Base-by-base conservation (phyloP, 169 alveolate species). In the Plasmodium adleri region DNA sequence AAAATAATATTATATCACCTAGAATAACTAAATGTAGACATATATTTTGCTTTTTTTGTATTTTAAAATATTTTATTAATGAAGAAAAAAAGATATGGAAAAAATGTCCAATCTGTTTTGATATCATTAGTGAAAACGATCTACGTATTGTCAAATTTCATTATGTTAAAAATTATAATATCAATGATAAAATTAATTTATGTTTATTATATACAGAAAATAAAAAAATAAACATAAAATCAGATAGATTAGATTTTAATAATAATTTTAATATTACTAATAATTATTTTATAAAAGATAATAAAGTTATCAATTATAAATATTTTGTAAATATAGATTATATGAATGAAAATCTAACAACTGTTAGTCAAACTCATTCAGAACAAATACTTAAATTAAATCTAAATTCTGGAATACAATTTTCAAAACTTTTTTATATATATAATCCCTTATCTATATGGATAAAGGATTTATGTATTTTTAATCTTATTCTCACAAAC, bases 11-110 rank as follows among this genome's bases (percentile, higher is more conserved):
- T 1, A 76, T 76, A 7, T 87, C 91, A 1, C 94, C 94, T 28
- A 76, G 93, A 32, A 88, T 91, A 17, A 78, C 94, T 1, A 75
- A 91, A 12, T 91, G 94, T 60, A 80, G 94, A 58, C 94, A 91
- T 63, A 88, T 91, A 15, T 91, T 86, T 83, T 91, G 94, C 68
- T 91, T 88, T 88, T 39, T 91, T 17, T 91, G 94, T 63, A 91
- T 91, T 58, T 67, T 91, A 28, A 91, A 91, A 88, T 91, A 91
- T 72, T 62, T 91, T 26, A 86, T 88, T 85, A 80, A 78, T 56
- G 88, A 91, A 62, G 83, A 70, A 24, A 74, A 68, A 13, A 32
- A 62, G 5, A 74, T 60, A 47, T 72, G 87, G 94, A 88, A 47
- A 72, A 91, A 72, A 63, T 60, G 83, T 10, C 78, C 72, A 15